Evolutionary conservation across 805 yeast genomes (phyloP).

Genomic region (Saturnispora dispora): DNA sequence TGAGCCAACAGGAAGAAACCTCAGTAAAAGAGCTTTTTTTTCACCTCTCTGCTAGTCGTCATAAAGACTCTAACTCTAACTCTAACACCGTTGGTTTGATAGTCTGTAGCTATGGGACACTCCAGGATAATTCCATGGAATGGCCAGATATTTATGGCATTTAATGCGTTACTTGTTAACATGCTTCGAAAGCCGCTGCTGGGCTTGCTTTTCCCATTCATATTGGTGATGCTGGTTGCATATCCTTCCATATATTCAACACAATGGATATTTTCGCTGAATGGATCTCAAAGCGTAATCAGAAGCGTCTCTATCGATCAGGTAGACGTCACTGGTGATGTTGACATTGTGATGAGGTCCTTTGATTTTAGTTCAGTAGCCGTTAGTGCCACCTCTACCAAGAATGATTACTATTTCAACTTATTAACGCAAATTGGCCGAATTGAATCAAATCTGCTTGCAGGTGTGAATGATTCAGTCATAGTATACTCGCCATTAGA

Average conservation of each 20-base stretch:
- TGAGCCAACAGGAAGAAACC: neutral
- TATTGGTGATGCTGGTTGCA: neutral
- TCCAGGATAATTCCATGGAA: constrained; percentile 1
- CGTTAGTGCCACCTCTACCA: neutral
- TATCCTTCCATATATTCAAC: constrained; percentile 1
- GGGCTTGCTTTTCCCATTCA: neutral
- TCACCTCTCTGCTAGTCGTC: neutral
- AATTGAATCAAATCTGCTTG: constrained; percentile 3
- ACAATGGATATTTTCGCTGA: neutral
- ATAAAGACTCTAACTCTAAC: neutral
- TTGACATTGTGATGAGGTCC: constrained; percentile 2
- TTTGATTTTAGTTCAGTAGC: neutral
- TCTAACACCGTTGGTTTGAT: neutral
- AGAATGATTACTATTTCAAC: neutral
- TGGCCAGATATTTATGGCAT: neutral
- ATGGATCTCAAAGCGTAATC: neutral
- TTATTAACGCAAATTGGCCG: neutral
- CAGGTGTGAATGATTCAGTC: neutral
- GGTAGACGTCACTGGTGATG: too few species aligned
- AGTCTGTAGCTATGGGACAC: neutral
- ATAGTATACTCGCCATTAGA: constrained; percentile 31
- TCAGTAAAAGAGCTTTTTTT: neutral
- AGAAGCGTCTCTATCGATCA: neutral
- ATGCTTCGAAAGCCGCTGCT: neutral
- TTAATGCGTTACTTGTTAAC: neutral